Base-by-base conservation (phyloP, 768 basidiomycete genomes). In the Solioccasus polychromus region DNA sequence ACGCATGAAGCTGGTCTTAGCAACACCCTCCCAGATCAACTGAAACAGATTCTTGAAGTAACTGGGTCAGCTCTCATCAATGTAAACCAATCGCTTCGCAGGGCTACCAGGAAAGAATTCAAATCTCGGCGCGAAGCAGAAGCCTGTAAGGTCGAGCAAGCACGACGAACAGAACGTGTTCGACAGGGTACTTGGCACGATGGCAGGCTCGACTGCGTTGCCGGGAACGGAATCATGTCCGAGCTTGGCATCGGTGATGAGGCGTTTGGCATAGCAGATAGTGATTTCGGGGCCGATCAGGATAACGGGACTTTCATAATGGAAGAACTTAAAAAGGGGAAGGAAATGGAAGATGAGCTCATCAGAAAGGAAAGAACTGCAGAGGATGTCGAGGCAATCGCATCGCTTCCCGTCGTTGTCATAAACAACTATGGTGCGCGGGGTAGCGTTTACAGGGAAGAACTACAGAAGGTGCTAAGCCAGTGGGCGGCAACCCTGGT, bases 171-270 rank as follows among this genome's bases (percentile, higher is more conserved):
- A 14, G 70, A 77, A 47, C 65, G 72, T 31, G 81, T 92, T 47
- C 64, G 64, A 17, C 55, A 67, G n/a, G 89, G 89, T 0, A 75
- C 71, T 22, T 93, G 84, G 82, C 91, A 93, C 54, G 94, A 97
- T 59, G 88, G 86, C 8, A 74, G 94, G 40, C 48, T 96, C 26
- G 94, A 95, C 59, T 83, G 81, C 47, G 68, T 94, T 25, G 83
- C 89, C 2, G 93, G 92, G 1, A 92, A 85, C 49, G 93, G 94
- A 2, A 62, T 88, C 38, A 92, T 96, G 69, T 77, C 79, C 39
- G 92, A 94, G 62, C 74, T 96, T 1, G 93, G 92, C 2, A 59
- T 88, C 2, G 92, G 92, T 0, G 80, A 91, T 42, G 92, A 94
- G 63, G 55, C 55, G 3, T 74, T 83, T 51, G 55, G 54, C 8